Conservation (phyloP, 176 grass and related monocot genomes). For the Carex pumila region DNA sequence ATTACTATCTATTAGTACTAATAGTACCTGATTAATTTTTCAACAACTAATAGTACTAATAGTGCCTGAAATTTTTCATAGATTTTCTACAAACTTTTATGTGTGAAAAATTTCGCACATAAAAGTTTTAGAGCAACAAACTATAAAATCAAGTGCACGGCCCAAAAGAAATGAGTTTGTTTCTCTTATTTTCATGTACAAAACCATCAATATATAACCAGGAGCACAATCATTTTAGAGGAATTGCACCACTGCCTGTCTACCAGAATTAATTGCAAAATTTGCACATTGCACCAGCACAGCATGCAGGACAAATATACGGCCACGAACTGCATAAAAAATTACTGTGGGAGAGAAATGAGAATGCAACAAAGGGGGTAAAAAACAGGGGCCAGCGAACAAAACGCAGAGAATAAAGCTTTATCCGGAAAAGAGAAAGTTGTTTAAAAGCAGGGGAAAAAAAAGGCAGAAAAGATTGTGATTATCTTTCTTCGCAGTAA, state of each 20-base stretch:
- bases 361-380: slow-evolving; percentile 22
- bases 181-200: too few species aligned
- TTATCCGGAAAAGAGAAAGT: slow-evolving; percentile 25
- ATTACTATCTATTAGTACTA: too few species aligned
- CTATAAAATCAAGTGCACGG: too few species aligned
- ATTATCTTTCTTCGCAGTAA: slow-evolving; percentile 12
- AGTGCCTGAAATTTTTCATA: too few species aligned
- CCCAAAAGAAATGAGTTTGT: too few species aligned
- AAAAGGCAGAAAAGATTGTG: background rate
- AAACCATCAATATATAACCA: too few species aligned
- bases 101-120: too few species aligned
- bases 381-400: slow-evolving; percentile 40
- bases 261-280: background rate
- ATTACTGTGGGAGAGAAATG: background rate
- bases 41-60: too few species aligned
- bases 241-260: background rate
- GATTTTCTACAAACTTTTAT: too few species aligned
- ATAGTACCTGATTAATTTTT: too few species aligned
- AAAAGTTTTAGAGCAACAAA: too few species aligned
- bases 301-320: background rate
- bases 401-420: slow-evolving; percentile 46
- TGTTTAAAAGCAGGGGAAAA: slow-evolving; percentile 1
- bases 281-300: background rate
- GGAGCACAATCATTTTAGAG: background rate
- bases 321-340: background rate